Base-by-base conservation (phyloP, 371 early-diverging fungal species). In the Sporodiniella umbellata region DNA sequence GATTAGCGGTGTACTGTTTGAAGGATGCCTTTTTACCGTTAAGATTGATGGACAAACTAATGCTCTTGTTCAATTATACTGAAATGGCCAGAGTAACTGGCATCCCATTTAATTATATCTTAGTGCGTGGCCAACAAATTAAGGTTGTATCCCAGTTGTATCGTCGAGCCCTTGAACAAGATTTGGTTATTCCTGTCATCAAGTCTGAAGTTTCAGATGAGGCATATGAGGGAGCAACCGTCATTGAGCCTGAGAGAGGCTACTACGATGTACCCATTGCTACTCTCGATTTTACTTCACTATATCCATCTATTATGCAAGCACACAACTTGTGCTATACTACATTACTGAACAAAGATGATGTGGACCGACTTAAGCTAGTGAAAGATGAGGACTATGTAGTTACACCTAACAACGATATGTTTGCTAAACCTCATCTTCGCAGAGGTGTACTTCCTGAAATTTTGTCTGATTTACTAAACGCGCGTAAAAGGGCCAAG, bases 231-330 rank as follows among this genome's bases (percentile, higher is more conserved):
- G 99, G 99, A 35, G 99, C 99, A 11, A 97, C 92, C 10, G 99
- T 99, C 31, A 97, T 99, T 72, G 99, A 99, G 42, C 99, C 99
- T 21, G 80, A 84, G 39, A 91, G 85, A 59, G 99, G 99, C 8
- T 99, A 91, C 61, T 99, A 99, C 65, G 87, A 91, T 49, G 75
- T 83, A 3, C 99, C 99, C 1, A 96, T 99, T 56, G 94, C 99
- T 7, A 99, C 99, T 0, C 84, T 99, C 18, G 99, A 99, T 86
- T 99, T 99, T 75, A 91, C 90, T 0, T 99, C 99, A 0, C 83
- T 99, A 66, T 99, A 99, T 72, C 99, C 99, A 8, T 98, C 99
- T 8, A 99, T 99, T 62, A 99, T 99, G 96, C 99, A 99, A 87
- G 99, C 98, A 5, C 97, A 99, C 67, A 99, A 99, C 64, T 75